Evolutionary conservation across 2,329 filamentous ascomycete species (phyloP).

Genomic region (Neonectria sp.): DNA sequence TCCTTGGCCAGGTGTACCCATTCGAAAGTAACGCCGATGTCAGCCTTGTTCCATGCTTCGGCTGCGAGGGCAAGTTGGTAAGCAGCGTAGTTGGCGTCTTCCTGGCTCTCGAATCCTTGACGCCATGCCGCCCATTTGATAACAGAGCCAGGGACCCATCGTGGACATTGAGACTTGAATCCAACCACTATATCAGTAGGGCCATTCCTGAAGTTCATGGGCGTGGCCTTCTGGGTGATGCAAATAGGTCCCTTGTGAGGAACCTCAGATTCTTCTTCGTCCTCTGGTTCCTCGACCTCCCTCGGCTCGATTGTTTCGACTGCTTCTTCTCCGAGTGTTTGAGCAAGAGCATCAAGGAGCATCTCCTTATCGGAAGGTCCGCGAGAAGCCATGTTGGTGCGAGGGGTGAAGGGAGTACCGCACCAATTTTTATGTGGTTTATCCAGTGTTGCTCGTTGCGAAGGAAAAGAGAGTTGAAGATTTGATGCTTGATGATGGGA

Average conservation of each 20-base stretch:
- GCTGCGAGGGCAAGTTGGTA: constrained; percentile 4
- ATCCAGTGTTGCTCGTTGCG: neutral
- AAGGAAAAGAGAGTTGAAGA: neutral
- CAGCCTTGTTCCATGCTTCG: constrained; percentile 15
- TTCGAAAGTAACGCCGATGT: constrained; percentile 16
- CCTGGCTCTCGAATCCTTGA: constrained; percentile 4
- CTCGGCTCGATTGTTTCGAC: constrained; percentile 2
- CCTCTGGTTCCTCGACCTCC: neutral
- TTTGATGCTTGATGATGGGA: neutral
- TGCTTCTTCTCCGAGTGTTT: neutral
- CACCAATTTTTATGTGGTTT: constrained; percentile 3
- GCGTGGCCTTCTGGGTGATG: constrained; percentile 10
- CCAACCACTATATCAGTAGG: constrained; percentile 12
- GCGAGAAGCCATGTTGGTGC: constrained; percentile 1
- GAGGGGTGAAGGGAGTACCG: constrained; percentile 1
- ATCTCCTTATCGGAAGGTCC: constrained; percentile 10
- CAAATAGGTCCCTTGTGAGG: constrained; percentile 1
- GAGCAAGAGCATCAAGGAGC: constrained; percentile 5
- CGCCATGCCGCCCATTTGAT: constrained; percentile 17
- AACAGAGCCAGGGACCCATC: constrained; percentile 18
- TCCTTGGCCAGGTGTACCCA: constrained; percentile 2
- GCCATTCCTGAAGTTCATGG: constrained; percentile 1
- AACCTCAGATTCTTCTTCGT: neutral
- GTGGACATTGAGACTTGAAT: constrained; percentile 1
- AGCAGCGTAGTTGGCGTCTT: constrained; percentile 16